Evolutionary conservation across 1,284 basidiomycete species (phyloP), one percentile per base, ranked within the genome.

Genomic region (Gomphus sp.): DNA sequence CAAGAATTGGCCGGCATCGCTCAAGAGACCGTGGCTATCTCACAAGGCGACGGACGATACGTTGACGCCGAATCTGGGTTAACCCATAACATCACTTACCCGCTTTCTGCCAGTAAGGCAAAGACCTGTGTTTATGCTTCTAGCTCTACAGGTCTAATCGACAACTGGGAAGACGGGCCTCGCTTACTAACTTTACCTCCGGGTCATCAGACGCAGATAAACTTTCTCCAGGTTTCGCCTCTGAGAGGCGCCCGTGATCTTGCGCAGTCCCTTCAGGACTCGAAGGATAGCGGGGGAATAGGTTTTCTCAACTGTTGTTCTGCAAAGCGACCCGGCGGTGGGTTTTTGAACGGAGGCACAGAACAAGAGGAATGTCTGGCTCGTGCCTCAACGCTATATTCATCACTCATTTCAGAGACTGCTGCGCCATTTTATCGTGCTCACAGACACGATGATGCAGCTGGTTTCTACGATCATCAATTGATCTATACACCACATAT

Each of bases 321-420:
- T 50, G 66, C 67, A 9, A 66, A 64, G 37, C 57, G 63, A 36
- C 66, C 65, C 12, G 65, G 66, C 22, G 66, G 65, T 33, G 65
- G 64, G 6, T 66, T 66, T 53, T 56, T 64, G 52, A 61, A 60
- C 18, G 66, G 66, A 22, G 65, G 63, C 2, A 52, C 61, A 36
- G 64, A 64, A n/a, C 65, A 66, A 52, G 66, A 67, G 53, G 65
- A 66, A 58, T 63, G 61, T 37, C 60, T 67, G 31, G 65, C 65
- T 16, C 63, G 66, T 28, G 63, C 64, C 10, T 64, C 63, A 14
- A 66, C 60, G 5, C 50, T 66, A 43, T 43, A 65, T 50, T 59
- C 61, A 16, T 62, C 63, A 25, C 61, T 67, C 41, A 62, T 48
- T 10, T 60, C 61, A n/a, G 54, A 53, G 14, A 55, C 59, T 44